Evolutionary conservation across 139 green algal species (phyloP).

Genomic region (Limnomonas spitsbergensis): DNA sequence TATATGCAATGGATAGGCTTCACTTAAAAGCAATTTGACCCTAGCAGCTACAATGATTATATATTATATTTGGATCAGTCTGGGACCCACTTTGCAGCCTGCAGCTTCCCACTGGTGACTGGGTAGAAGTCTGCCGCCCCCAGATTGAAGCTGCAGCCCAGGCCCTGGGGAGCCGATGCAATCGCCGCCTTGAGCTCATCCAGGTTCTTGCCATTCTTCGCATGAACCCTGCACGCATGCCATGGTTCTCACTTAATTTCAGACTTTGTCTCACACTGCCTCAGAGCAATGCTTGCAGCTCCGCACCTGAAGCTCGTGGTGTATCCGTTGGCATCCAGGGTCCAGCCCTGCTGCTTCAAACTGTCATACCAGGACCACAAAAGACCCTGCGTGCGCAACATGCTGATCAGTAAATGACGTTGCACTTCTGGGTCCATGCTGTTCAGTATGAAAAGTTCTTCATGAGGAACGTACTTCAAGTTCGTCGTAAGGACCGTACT

Average conservation of each 20-base stretch:
- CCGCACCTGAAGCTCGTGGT: conserved; percentile 63
- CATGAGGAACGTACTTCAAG: no score
- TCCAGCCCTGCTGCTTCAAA: conserved; percentile 48
- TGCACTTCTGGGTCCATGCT: no score
- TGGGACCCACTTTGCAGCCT: conserved; percentile 5
- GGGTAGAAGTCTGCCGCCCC: conserved; percentile 73
- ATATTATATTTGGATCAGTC: no score
- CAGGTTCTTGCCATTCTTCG: conserved; percentile 31
- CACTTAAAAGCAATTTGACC: no score
- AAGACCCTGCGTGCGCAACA: conserved; percentile 32
- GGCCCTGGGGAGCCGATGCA: conserved; percentile 19
- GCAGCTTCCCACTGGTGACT: conserved; percentile 58
- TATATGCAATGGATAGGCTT: no score
- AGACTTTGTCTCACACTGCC: no score
- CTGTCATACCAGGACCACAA: conserved; percentile 71
- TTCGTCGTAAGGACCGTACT: no score
- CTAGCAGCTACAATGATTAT: no score
- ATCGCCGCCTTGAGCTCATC: conserved; percentile 26
- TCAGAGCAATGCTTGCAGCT: not conserved
- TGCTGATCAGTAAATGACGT: no score
- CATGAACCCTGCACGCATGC: conserved; percentile 27
- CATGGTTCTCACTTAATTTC: no score
- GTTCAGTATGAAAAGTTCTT: no score
- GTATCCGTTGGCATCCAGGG: conserved; percentile 64
- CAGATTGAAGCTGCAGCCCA: conserved; percentile 62